phyloP scores from a whole-genome alignment of 495 filamentous ascomycete species.

The Hypoxylon perforatum region DNA sequence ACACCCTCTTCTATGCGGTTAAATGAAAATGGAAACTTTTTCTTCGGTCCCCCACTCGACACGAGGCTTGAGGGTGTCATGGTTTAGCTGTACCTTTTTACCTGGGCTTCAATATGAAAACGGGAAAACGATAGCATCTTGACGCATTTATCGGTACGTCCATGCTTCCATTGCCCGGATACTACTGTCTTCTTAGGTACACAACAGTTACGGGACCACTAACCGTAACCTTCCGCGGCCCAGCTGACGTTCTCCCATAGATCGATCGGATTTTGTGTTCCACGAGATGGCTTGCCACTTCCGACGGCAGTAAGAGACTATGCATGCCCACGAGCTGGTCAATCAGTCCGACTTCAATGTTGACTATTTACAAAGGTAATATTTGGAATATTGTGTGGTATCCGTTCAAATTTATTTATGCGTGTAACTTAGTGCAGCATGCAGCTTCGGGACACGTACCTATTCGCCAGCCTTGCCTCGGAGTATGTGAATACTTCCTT shows the following conservation, averaged over 20 bases:
- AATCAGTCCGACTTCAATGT: background rate
- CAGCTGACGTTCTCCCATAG: background rate
- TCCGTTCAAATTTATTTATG: background rate
- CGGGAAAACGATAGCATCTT: slow-evolving; percentile 5
- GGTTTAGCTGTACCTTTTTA: slow-evolving; percentile 10
- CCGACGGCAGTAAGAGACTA: background rate
- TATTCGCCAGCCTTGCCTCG: background rate
- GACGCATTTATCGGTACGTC: background rate
- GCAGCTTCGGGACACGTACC: background rate
- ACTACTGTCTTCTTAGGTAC: slow-evolving; percentile 1
- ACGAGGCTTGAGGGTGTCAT: slow-evolving; percentile 3
- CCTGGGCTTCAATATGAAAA: background rate
- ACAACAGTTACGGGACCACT: background rate
- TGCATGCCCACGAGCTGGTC: background rate
- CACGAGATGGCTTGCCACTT: slow-evolving; percentile 17
- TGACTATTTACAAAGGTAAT: background rate
- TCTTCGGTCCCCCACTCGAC: slow-evolving; percentile 5
- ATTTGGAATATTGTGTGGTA: background rate
- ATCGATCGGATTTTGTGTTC: slow-evolving; percentile 2
- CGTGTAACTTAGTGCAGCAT: background rate
- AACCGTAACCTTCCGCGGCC: background rate
- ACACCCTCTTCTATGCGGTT: slow-evolving; percentile 20
- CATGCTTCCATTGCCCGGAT: background rate
- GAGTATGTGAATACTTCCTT: slow-evolving; percentile 5
- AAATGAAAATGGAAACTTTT: slow-evolving; percentile 18